A percentile compares a stretch with the other conserved stretches of the same genome.
Evolutionary conservation across 108 stramenopile species (phyloP).

Genomic region (Thalassiosira profunda): DNA sequence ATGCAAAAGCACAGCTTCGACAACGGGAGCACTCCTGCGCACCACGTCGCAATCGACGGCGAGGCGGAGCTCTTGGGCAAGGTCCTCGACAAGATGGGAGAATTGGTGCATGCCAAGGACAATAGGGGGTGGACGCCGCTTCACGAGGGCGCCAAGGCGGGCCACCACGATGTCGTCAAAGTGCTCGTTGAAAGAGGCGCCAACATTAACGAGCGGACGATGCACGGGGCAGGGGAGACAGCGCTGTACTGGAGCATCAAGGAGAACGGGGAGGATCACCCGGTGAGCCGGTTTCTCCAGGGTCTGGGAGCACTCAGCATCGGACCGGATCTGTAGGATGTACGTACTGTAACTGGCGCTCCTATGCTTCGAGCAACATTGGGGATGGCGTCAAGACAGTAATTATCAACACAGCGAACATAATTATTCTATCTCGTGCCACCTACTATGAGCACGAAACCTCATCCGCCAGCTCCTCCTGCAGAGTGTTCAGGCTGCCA

Average conservation of each 20-base stretch:
- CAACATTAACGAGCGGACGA: conserved; percentile 68
- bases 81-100: conserved; percentile 55
- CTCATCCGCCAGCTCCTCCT: conserved; percentile 31
- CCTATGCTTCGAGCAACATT: too few relatives aligned
- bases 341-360: too few relatives aligned
- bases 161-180: conserved; percentile 76
- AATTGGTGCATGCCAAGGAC: conserved; percentile 70
- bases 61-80: conserved; percentile 49
- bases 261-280: conserved; percentile 67
- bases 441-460: conserved; percentile 46
- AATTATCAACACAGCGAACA: too few relatives aligned
- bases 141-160: conserved; percentile 82
- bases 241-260: conserved; percentile 75
- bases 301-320: conserved; percentile 73
- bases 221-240: conserved; percentile 59
- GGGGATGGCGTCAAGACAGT: too few relatives aligned
- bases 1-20: conserved; percentile 41
- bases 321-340: conserved; percentile 84
- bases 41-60: conserved; percentile 68
- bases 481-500: conserved; percentile 22
- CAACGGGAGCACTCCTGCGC: conserved; percentile 73
- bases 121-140: conserved; percentile 88
- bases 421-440: too few relatives aligned
- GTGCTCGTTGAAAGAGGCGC: conserved; percentile 76
- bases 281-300: conserved; percentile 63